Conservation (phyloP, 805 yeast genomes). For the Tetrapisispora nanseiensis region DNA sequence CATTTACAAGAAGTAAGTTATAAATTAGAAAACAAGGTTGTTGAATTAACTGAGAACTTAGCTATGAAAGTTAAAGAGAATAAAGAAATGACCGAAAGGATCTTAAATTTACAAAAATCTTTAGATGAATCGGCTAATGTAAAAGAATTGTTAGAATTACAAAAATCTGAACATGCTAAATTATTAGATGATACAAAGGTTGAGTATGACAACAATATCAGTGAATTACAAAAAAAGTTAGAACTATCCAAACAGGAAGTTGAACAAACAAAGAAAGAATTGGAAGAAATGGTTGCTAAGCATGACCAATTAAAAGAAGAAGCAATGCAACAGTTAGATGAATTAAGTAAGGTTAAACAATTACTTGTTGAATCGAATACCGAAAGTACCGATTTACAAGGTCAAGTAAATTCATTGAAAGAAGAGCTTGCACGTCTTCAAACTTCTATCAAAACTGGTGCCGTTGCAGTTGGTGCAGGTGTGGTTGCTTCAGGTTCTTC, state of each 20-base stretch:
- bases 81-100: slow-evolving; percentile 54
- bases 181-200: slow-evolving; percentile 36
- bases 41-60: slow-evolving; percentile 80
- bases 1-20: slow-evolving; percentile 87
- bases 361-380: slow-evolving; percentile 50
- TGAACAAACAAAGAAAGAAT: slow-evolving; percentile 46
- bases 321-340: slow-evolving; percentile 49
- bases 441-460: slow-evolving; percentile 27
- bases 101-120: slow-evolving; percentile 39
- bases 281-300: slow-evolving; percentile 48
- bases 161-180: slow-evolving; percentile 45
- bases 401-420: slow-evolving; percentile 41
- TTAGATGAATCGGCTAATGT: slow-evolving; percentile 46
- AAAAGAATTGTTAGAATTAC: slow-evolving; percentile 44
- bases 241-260: slow-evolving; percentile 45
- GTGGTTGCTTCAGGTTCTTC: slow-evolving; percentile 18
- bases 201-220: slow-evolving; percentile 41
- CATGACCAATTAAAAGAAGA: slow-evolving; percentile 58
- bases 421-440: slow-evolving; percentile 40
- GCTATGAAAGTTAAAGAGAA: slow-evolving; percentile 76
- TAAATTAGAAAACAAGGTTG: slow-evolving; percentile 93
- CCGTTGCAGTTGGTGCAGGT: slow-evolving; percentile 11
- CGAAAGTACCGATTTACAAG: slow-evolving; percentile 56
- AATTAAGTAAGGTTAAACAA: slow-evolving; percentile 50
- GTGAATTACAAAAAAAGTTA: slow-evolving; percentile 46